Evolutionary conservation across 768 basidiomycete species (phyloP), one percentile per base, ranked within the genome.

Genomic region (Suillus clintonianus): DNA sequence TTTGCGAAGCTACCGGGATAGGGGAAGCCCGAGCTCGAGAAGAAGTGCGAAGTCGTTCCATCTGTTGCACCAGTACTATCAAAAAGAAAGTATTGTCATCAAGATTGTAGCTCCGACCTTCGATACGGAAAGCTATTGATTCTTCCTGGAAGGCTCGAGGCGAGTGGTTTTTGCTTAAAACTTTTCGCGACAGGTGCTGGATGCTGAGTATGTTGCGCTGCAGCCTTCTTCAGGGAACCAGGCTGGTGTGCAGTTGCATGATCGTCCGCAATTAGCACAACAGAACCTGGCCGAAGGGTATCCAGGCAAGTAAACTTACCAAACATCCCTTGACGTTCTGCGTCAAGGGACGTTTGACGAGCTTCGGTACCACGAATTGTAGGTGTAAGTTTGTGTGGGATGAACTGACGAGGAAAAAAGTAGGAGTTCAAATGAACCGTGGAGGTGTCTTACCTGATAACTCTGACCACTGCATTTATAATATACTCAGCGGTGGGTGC

Each of bases 51-150:
- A 10, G 64, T 74, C 7, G 45, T 68, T 67, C 68, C 24, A 56
- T 74, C 5, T 69, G 71, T 71, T 63, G 72, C 66, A 70, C 39
- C 67, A 68, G 57, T 61, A 71, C 11, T 64, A 64, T 13, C 27
- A n/a, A n/a, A 68, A 75, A 9, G 36, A 11, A 11, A 32, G 9
- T 32, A 17, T 53, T 41, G 55, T 70, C n/a, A 32, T 71, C 19
- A 64, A 72, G 17, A 61, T 67, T 9, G 63, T 65, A 67, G 73
- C 1, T 73, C 71, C 64, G 70, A 71, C 62, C 65, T 65, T 27
- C 60, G 62, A 14, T 66, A 70, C 55, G 72, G 67, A 6, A 64
- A 71, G 32, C 66, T 71, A 69, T 37, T 60, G 64, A 36, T 71
- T 69, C 41, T 69, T 69, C 56, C 65, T 74, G 0, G 71, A 73